Evolutionary conservation across 495 filamentous ascomycete genomes (phyloP), one percentile per base, ranked within the genome.

Genomic region (Xylaria telfairii): DNA sequence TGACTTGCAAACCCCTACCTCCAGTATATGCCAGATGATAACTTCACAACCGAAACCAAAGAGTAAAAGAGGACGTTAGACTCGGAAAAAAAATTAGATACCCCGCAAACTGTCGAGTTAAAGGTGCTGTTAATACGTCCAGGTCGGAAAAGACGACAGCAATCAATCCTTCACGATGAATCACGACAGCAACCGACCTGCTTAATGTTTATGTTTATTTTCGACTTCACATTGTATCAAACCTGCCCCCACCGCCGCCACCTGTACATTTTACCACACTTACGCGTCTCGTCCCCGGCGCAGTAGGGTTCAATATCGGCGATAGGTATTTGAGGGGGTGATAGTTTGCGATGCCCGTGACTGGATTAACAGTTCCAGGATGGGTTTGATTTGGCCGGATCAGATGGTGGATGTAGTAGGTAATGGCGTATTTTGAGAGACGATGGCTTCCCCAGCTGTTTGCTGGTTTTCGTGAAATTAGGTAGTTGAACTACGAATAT

Each of bases 131-230:
- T 56, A 67, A 61, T 67, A 69, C 64, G 66, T 69, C 68, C 68
- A 39, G 24, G 62, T 47, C 51, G 61, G 47, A 51, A 57, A 73
- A 51, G 65, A 73, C 71, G 71, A 74, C 73, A 47, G 66, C 76
- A 65, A 28, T 13, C 57, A 56, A 63, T 34, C 15, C 37, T 49
- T 69, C 34, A 69, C 67, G 67, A 63, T 37, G 69, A 74, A 73
- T 68, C 67, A 69, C 46, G 67, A 69, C 21, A 68, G 67, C 72
- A 75, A 71, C 47, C 65, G 71, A 44, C 68, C 49, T 67, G 63
- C 46, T 70, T 78, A 78, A 78, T 78, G 76, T 78, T 72, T 78
- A 78, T 78, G 73, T 69, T 69, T 78, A 78, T 70, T 78, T 73
- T 61, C 53, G 30, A 49, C 62, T 62, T 63, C 56, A 59, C 71